Conservation (phyloP, 202 grass and related monocot genomes). For the Tripidium arundinaceum region DNA sequence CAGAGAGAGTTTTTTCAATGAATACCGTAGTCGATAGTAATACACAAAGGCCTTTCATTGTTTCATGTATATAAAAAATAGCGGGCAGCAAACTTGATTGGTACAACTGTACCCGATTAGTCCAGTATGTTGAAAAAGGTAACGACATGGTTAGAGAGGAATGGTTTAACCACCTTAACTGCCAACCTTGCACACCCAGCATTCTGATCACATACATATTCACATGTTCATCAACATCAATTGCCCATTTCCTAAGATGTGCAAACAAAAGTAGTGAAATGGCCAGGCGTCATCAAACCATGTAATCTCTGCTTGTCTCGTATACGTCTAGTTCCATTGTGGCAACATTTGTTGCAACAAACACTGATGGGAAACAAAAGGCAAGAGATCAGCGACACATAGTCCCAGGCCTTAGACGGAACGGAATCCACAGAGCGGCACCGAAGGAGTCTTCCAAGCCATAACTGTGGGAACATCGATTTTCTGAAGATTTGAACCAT, state of each 20-base stretch:
- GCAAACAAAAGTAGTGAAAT: neutral
- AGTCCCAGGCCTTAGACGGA: neutral
- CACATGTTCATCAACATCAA: neutral
- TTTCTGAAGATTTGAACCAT: neutral
- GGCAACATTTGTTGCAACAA: neutral
- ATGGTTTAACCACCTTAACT: neutral
- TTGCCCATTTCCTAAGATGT: neutral
- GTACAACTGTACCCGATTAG: neutral
- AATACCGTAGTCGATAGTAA: neutral
- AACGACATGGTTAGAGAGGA: neutral
- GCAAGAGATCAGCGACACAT: neutral
- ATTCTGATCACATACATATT: neutral
- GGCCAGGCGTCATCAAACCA: neutral
- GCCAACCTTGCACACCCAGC: neutral
- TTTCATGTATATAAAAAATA: neutral
- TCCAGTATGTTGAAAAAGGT: neutral
- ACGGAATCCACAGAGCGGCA: neutral
- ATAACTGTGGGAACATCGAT: neutral
- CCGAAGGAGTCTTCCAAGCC: neutral
- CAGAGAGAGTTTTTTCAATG: neutral
- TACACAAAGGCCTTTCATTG: neutral
- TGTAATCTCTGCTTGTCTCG: neutral
- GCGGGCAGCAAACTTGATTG: neutral
- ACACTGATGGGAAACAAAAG: neutral
- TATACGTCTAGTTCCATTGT: neutral